Conservation (phyloP, 768 basidiomycete species). For the Amanita subjunquillea region DNA sequence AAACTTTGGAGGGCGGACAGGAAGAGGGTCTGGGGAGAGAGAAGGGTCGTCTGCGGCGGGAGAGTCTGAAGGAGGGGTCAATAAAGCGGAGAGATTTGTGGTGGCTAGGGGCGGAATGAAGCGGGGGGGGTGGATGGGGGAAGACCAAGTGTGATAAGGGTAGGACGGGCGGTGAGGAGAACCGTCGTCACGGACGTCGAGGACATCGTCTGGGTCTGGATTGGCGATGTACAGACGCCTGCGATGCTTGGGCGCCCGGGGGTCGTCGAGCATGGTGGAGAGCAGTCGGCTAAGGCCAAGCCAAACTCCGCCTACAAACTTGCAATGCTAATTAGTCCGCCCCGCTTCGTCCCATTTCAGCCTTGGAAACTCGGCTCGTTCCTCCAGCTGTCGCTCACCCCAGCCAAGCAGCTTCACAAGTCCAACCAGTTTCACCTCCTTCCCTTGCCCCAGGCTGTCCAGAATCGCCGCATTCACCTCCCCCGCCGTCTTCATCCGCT, state of each 20-base stretch:
- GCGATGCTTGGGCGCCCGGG: conserved; percentile 28
- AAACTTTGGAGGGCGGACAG: not conserved
- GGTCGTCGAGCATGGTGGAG: conserved; percentile 51
- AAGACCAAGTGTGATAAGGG: conserved; percentile 6
- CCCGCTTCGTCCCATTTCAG: conserved; percentile 27
- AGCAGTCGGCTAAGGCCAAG: conserved; percentile 15
- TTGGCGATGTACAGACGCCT: conserved; percentile 51
- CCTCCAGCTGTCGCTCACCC: conserved; percentile 75
- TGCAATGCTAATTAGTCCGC: too few relatives aligned
- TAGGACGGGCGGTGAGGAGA: not conserved
- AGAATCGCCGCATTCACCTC: conserved; percentile 95
- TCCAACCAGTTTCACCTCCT: conserved; percentile 81
- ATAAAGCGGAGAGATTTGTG: conserved; percentile 19
- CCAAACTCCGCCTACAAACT: conserved; percentile 15
- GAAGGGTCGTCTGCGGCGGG: conserved; percentile 51
- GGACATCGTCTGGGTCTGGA: conserved; percentile 40
- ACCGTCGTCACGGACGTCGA: conserved; percentile 20
- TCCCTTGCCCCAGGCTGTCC: conserved; percentile 84
- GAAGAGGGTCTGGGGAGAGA: not conserved
- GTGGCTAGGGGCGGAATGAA: conserved; percentile 21
- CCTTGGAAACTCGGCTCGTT: conserved; percentile 74
- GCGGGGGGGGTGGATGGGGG: conserved; percentile 8
- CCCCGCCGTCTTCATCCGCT: conserved; percentile 89
- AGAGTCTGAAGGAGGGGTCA: conserved; percentile 61
- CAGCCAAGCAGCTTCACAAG: conserved; percentile 78